Base-by-base conservation (phyloP, 1,284 basidiomycete genomes). In the Malassezia obtusa region DNA sequence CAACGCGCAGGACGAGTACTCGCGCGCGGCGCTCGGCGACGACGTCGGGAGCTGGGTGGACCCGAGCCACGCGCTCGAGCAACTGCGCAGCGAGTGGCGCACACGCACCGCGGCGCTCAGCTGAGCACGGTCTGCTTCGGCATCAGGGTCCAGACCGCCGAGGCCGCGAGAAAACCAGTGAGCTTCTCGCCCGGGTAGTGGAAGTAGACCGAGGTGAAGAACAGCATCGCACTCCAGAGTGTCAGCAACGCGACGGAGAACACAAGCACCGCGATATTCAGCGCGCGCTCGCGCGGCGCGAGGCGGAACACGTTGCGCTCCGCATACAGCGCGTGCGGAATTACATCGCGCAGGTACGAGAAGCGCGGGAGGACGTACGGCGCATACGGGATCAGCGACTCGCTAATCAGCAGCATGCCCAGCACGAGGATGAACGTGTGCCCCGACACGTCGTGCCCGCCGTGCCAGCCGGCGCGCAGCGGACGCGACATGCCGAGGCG, bases 351-450 rank as follows among this genome's bases (percentile, higher is more conserved):
- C 19, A 49, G n/a, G 3, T 4, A 8, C 21, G 46, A 31, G 25
- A 26, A 22, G 8, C 8, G 6, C 2, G 43, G 39, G 14, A 56
- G 30, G 25, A 55, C n/a, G 45, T 32, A 78, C 71, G 50, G 77
- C 65, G 75, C 30, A 21, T 71, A 76, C 1, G 77, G 76, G 1
- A 75, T 73, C 15, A 92, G 73, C 71, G 90, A 86, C 66, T 89
- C 83, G 1, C 82, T 79, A 35, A 94, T 79, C 70, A 94, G 84
- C 17, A 94, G 77, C 8, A 81, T 77, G n/a, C 84, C 80, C 76
- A 94, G 81, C 1, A 86, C 86, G 62, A 96, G 80, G 58, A 98
- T 80, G 77, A 95, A 96, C 24, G 89, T 80, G 72, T 98, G 92
- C 2, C 91, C 91, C 0, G 88, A 91, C 12, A 96, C 82, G 68